Evolutionary conservation across 192 early-diverging fungal genomes (phyloP).

Genomic region (Obelidium mucronatum): DNA sequence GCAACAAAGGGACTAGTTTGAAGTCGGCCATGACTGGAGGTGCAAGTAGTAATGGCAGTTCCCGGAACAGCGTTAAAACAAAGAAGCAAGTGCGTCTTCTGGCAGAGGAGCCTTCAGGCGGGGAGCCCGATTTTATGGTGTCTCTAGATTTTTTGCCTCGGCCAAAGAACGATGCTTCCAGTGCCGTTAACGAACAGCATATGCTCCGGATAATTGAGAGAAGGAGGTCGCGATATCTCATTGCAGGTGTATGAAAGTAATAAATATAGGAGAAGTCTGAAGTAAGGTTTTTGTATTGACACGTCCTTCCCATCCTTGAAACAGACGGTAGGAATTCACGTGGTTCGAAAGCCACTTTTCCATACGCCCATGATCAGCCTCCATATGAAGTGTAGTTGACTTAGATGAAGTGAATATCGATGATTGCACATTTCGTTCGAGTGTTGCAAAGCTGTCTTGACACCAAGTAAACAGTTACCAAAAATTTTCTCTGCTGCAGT

Average conservation of each 20-base stretch:
- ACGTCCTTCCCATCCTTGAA: no score
- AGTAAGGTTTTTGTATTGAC: no score
- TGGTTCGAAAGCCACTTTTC: no score
- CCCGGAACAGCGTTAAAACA: not conserved
- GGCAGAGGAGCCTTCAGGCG: constrained; percentile 20
- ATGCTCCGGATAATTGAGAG: constrained; percentile 32
- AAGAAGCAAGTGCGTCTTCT: not conserved
- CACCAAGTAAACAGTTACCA: no score
- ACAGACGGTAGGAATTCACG: no score
- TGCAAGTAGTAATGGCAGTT: not conserved
- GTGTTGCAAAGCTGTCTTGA: no score
- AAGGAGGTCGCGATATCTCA: constrained; percentile 9
- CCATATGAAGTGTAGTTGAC: no score
- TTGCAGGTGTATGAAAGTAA: constrained; percentile 3
- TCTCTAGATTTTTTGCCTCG: not conserved
- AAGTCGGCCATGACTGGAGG: not conserved
- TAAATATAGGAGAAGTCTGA: constrained; percentile 5
- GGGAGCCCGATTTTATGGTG: not conserved
- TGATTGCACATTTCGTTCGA: no score
- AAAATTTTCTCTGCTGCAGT: no score
- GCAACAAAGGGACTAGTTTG: not conserved
- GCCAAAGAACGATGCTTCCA: not conserved
- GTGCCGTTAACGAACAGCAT: constrained; percentile 9
- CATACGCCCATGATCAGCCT: no score
- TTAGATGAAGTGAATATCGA: no score